These are phyloP conservation scores for Lactifluus volemus DNA, from an alignment of 768 basidiomycete genomes.

Conservation along the genomic window DNA sequence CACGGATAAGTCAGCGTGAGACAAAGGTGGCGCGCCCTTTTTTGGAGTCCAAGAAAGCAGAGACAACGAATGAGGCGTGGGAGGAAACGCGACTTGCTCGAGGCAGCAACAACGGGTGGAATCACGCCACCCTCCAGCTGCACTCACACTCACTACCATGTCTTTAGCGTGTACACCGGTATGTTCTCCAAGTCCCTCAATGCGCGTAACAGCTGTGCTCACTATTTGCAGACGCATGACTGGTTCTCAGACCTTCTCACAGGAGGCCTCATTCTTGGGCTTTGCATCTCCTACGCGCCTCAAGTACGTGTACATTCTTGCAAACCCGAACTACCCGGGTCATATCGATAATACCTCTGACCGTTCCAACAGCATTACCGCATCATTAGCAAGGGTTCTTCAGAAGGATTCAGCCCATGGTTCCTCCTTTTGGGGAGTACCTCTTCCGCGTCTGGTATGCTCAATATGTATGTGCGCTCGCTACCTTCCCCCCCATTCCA, in stretches of 20 bases:
- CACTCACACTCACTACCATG: constrained; percentile 6
- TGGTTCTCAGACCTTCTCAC: constrained; percentile 19
- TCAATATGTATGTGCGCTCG: constrained; percentile 55
- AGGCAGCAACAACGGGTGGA: neutral
- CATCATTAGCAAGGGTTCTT: constrained; percentile 69
- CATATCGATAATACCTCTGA: neutral
- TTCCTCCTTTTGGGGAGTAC: constrained; percentile 86
- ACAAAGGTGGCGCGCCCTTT: too few species aligned
- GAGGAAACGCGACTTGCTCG: neutral
- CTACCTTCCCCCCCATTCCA: constrained; percentile 20
- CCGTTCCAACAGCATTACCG: constrained; percentile 51
- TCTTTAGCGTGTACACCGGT: constrained; percentile 16
- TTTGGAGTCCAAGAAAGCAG: too few species aligned
- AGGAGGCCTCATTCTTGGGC: constrained; percentile 19
- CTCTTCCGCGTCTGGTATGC: constrained; percentile 69
- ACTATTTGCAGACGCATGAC: constrained; percentile 16
- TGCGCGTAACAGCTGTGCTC: neutral
- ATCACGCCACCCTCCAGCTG: neutral
- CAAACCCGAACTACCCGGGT: neutral
- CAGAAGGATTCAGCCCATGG: constrained; percentile 87
- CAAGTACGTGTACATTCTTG: constrained; percentile 5
- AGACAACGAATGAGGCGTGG: too few species aligned
- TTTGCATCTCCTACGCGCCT: constrained; percentile 20
- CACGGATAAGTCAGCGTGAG: too few species aligned
- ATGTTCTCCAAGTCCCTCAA: neutral